Evolutionary conservation across 257 asterid genomes (phyloP).

Genomic region (Nicotiana undulata): DNA sequence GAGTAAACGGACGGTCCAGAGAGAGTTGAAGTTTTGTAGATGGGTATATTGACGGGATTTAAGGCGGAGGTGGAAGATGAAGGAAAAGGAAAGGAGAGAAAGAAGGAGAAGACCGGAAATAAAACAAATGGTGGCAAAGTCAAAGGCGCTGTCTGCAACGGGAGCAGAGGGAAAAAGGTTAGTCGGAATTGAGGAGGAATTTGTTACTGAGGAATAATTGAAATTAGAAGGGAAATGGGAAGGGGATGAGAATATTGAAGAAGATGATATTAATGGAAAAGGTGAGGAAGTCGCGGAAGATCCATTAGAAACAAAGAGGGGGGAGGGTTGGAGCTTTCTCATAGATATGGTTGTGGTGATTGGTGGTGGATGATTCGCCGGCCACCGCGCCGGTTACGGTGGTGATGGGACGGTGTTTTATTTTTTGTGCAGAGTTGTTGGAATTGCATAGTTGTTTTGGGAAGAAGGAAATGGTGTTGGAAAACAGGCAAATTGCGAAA

Average conservation of each 20-base stretch:
- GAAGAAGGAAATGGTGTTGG: not conserved
- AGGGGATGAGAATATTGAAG: not conserved
- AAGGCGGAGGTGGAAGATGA: slow-evolving; percentile 36
- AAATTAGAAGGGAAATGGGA: not conserved
- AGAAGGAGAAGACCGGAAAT: slow-evolving; percentile 36
- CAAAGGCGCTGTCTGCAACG: slow-evolving; percentile 25
- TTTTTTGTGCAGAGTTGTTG: slow-evolving; percentile 6
- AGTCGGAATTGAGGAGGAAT: not conserved
- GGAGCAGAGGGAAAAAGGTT: slow-evolving; percentile 19
- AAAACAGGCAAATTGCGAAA: not conserved
- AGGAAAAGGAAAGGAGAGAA: slow-evolving; percentile 31
- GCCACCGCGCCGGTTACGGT: slow-evolving; percentile 21
- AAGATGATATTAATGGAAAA: not conserved
- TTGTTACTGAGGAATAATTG: not conserved
- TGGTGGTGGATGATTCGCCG: slow-evolving; percentile 13
- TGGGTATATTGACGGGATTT: slow-evolving; percentile 33
- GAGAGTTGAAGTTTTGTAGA: slow-evolving; percentile 43
- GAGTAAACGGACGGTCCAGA: slow-evolving; percentile 57
- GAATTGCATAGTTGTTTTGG: slow-evolving; percentile 32
- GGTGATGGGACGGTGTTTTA: slow-evolving; percentile 5
- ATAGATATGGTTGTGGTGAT: slow-evolving; percentile 19
- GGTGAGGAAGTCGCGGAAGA: slow-evolving; percentile 2
- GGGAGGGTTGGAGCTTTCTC: slow-evolving; percentile 28
- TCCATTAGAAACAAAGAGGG: slow-evolving; percentile 9
- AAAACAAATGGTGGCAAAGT: slow-evolving; percentile 27